Conservation (phyloP, 108 stramenopile species). For the Cyclotella atomus region DNA sequence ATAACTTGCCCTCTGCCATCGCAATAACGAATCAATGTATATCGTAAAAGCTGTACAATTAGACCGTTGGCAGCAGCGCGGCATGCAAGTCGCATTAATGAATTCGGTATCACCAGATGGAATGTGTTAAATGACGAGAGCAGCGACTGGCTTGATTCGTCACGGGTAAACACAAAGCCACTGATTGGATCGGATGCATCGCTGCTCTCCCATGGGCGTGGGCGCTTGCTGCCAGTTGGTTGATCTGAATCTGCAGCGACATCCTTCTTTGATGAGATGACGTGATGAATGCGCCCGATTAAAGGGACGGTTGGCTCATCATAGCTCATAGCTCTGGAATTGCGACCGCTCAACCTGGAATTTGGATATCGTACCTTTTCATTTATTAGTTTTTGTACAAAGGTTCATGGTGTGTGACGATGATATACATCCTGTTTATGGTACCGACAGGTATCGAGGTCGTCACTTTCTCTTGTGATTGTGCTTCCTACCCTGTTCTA, state of each 20-base stretch:
- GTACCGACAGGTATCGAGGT: no score
- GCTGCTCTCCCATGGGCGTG: neutral
- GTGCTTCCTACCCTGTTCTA: no score
- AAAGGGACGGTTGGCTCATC: neutral
- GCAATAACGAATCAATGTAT: constrained; percentile 34
- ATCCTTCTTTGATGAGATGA: neutral
- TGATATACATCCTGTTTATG: no score
- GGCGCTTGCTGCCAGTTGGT: neutral
- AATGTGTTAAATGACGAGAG: neutral
- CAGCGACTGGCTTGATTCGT: neutral
- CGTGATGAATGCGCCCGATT: constrained; percentile 3
- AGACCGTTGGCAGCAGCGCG: constrained; percentile 16
- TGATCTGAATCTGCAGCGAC: neutral
- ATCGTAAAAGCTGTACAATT: constrained; percentile 27
- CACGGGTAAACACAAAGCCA: neutral
- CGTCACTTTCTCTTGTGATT: no score
- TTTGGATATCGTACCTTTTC: no score
- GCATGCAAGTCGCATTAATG: constrained; percentile 25
- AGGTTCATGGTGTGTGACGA: no score
- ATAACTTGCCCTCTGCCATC: constrained; percentile 6
- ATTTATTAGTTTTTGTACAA: no score
- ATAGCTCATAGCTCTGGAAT: no score
- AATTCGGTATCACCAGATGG: constrained; percentile 31
- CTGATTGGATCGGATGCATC: neutral
- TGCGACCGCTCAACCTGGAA: no score